These are phyloP conservation scores for Chaetomium sp. DNA, from an alignment of 2,329 filamentous ascomycete species.

Conservation along the genomic window DNA sequence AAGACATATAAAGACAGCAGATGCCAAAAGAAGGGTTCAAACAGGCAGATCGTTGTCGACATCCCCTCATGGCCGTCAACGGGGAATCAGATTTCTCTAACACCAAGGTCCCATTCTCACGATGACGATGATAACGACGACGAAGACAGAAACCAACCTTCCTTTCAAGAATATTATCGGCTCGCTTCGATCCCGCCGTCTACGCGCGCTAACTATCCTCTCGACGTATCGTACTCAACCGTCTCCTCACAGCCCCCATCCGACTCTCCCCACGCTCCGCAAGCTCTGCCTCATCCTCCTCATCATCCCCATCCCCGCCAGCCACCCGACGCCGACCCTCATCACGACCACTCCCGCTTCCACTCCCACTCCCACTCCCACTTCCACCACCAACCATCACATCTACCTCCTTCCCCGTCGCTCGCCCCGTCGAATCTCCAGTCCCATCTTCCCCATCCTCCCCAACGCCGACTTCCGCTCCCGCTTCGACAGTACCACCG, in stretches of 20 bases:
- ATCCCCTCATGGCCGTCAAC: no score
- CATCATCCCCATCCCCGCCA: neutral
- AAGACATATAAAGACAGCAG: no score
- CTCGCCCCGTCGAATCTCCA: neutral
- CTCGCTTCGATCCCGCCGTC: neutral
- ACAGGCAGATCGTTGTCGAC: no score
- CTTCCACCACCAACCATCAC: neutral
- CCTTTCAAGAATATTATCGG: no score
- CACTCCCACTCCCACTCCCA: constrained; percentile 6
- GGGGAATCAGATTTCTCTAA: no score
- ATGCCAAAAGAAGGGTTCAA: no score
- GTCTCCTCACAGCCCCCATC: constrained; percentile 10
- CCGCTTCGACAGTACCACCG: constrained; percentile 34
- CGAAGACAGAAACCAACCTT: no score
- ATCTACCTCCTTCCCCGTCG: constrained; percentile 7
- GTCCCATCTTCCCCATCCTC: neutral
- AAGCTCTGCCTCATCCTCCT: constrained; percentile 29
- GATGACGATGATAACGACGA: no score
- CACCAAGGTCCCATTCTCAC: no score
- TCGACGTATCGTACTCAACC: constrained; percentile 12
- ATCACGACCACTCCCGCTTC: constrained; percentile 1
- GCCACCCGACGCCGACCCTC: constrained; percentile 3
- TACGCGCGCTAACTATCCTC: constrained; percentile 5
- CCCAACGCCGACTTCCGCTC: neutral
- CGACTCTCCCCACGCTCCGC: constrained; percentile 32